Evolutionary conservation across 2,329 filamentous ascomycete genomes (phyloP).

Genomic region (Alternaria burnsii): DNA sequence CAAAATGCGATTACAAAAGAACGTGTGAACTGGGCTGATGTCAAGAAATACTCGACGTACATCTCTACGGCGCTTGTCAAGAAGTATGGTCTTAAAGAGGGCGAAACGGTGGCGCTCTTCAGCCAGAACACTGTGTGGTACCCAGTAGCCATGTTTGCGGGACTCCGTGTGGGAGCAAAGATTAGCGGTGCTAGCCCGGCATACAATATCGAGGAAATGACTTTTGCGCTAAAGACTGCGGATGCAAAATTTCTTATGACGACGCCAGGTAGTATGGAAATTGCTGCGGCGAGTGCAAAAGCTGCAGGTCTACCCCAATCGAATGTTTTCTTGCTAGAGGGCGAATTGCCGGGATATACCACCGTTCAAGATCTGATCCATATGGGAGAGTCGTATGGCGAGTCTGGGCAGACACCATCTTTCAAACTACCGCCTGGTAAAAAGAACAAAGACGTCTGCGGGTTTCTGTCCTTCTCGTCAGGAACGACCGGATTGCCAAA

Average conservation of each 20-base stretch:
- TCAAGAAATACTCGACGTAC: slow-evolving; percentile 65
- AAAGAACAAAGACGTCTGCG: slow-evolving; percentile 65
- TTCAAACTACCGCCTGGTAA: slow-evolving; percentile 62
- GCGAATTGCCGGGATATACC: slow-evolving; percentile 59
- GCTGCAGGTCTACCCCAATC: slow-evolving; percentile 63
- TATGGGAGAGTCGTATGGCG: slow-evolving; percentile 54
- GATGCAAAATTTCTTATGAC: slow-evolving; percentile 68
- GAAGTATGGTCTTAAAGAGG: slow-evolving; percentile 62
- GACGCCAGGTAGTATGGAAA: slow-evolving; percentile 62
- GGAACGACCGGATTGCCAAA: slow-evolving; percentile 52
- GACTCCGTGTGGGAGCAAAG: slow-evolving; percentile 63
- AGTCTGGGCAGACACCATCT: slow-evolving; percentile 55
- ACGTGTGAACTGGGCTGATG: slow-evolving; percentile 64
- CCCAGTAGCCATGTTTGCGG: slow-evolving; percentile 68
- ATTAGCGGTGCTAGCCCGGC: slow-evolving; percentile 71
- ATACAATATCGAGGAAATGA: slow-evolving; percentile 74
- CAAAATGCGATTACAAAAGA: slow-evolving; percentile 68
- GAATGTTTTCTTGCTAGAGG: slow-evolving; percentile 66
- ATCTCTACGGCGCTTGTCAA: slow-evolving; percentile 68
- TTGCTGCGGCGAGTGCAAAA: slow-evolving; percentile 63
- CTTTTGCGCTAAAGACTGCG: slow-evolving; percentile 67
- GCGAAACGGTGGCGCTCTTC: slow-evolving; percentile 68
- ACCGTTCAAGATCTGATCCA: slow-evolving; percentile 58
- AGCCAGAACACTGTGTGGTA: slow-evolving; percentile 73
- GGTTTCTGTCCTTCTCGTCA: slow-evolving; percentile 54